phyloP scores from a whole-genome alignment of 2,329 filamentous ascomycete species.

The Xylariaceae sp. region DNA sequence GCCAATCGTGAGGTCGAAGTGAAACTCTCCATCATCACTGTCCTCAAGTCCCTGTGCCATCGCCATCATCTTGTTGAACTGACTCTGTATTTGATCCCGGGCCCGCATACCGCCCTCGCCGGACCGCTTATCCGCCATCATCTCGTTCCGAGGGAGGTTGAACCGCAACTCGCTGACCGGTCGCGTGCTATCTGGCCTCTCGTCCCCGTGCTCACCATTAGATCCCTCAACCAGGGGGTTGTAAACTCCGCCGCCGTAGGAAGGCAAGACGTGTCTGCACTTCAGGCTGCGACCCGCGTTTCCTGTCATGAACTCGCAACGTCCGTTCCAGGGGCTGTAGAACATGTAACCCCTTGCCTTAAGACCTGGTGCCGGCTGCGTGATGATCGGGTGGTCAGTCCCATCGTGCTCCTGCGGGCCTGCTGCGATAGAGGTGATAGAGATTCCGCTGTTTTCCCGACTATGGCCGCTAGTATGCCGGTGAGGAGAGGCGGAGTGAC shows the following conservation, averaged over 20 bases:
- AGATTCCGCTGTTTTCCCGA: constrained; percentile 31
- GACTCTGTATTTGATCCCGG: constrained; percentile 37
- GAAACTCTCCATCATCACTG: constrained; percentile 35
- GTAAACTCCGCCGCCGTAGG: constrained; percentile 33
- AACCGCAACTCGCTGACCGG: constrained; percentile 81
- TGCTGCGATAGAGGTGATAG: constrained; percentile 34
- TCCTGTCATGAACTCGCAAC: constrained; percentile 79
- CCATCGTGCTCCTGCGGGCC: constrained; percentile 24
- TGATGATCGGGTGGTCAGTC: constrained; percentile 32
- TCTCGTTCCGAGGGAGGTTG: constrained; percentile 64
- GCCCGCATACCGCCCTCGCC: constrained; percentile 34
- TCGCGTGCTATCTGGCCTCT: constrained; percentile 24
- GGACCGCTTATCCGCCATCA: constrained; percentile 37
- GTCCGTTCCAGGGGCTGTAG: constrained; percentile 77
- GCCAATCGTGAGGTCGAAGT: constrained; percentile 69
- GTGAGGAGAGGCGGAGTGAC: constrained; percentile 26
- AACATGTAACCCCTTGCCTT: constrained; percentile 69
- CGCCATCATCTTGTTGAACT: constrained; percentile 27
- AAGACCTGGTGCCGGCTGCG: constrained; percentile 42
- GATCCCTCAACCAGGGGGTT: constrained; percentile 41
- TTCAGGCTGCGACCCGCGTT: constrained; percentile 67
- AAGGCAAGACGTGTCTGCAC: constrained; percentile 65
- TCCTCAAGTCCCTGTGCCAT: constrained; percentile 34
- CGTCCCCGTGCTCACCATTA: constrained; percentile 31
- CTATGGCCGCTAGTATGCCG: constrained; percentile 23